These are phyloP conservation scores for Solanum corneliomulleri DNA, from an alignment of 257 asterid genomes.

Conservation along the genomic window DNA sequence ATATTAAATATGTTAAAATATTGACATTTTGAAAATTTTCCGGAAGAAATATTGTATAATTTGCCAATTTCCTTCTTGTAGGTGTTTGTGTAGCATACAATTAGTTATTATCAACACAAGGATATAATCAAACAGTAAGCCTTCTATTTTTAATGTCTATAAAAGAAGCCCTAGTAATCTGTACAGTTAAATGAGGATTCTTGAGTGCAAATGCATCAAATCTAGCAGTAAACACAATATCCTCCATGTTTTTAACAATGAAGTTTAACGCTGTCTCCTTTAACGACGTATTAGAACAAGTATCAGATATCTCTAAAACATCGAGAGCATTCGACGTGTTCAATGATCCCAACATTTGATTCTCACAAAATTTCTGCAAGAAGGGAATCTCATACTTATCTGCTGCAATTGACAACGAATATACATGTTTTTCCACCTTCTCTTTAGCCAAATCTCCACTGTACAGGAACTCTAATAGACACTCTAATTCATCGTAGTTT, in stretches of 20 bases:
- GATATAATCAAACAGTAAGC: slow-evolving; percentile 10
- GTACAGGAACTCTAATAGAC: slow-evolving; percentile 62
- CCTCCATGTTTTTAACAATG: slow-evolving; percentile 85
- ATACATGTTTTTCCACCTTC: slow-evolving; percentile 57
- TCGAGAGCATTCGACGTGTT: slow-evolving; percentile 64
- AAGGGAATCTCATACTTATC: slow-evolving; percentile 80
- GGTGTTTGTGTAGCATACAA: not conserved
- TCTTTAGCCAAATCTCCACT: slow-evolving; percentile 53
- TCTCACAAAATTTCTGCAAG: slow-evolving; percentile 59
- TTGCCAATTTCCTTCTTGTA: not conserved
- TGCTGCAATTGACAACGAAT: slow-evolving; percentile 69
- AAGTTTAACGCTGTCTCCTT: slow-evolving; percentile 63
- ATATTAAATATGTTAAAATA: no score
- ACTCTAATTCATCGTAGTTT: slow-evolving; percentile 49
- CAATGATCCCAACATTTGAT: slow-evolving; percentile 57
- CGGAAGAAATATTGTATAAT: not conserved
- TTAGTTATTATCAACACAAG: not conserved
- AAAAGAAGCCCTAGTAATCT: slow-evolving; percentile 81
- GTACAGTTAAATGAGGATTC: slow-evolving; percentile 86
- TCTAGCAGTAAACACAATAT: slow-evolving; percentile 54
- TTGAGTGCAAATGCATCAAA: slow-evolving; percentile 83
- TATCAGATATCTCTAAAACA: slow-evolving; percentile 59
- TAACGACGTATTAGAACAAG: slow-evolving; percentile 54
- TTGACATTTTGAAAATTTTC: no score
- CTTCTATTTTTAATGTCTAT: slow-evolving; percentile 56